These are phyloP conservation scores for Tulasnella sp. DNA, from an alignment of 768 basidiomycete species.

Conservation along the genomic window DNA sequence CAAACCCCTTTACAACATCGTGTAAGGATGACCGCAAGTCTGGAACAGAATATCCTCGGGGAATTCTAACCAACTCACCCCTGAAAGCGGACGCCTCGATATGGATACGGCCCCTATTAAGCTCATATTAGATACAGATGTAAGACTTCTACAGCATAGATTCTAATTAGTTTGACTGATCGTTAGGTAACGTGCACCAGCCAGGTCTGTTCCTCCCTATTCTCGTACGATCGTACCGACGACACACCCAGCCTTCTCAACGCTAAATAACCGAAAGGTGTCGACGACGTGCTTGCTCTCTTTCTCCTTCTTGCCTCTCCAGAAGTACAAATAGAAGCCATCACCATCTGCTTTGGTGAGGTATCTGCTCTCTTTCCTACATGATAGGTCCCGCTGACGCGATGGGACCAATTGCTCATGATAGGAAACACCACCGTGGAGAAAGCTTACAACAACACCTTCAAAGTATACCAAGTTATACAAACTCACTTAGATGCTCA, in stretches of 20 bases:
- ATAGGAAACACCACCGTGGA: slow-evolving; percentile 33
- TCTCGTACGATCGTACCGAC: not conserved
- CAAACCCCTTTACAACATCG: not conserved
- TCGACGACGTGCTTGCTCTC: slow-evolving; percentile 35
- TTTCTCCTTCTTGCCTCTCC: slow-evolving; percentile 34
- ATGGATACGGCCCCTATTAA: not conserved
- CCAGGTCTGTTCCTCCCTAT: slow-evolving; percentile 2
- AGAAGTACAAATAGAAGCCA: slow-evolving; percentile 32
- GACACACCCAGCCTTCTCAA: not conserved
- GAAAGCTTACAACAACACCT: slow-evolving; percentile 35
- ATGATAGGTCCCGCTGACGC: not conserved
- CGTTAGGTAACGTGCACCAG: not conserved
- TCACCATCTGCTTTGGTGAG: slow-evolving; percentile 33
- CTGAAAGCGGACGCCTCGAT: not conserved
- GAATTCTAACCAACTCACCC: not conserved
- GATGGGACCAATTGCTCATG: no score
- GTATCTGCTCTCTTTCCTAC: not conserved
- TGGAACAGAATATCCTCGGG: not conserved
- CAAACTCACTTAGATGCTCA: slow-evolving; percentile 33
- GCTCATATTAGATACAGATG: slow-evolving; percentile 20
- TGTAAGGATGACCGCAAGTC: not conserved
- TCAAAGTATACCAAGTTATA: slow-evolving; percentile 37
- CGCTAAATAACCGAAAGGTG: slow-evolving; percentile 23
- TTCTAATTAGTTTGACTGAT: not conserved
- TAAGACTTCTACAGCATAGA: not conserved